Evolutionary conservation across 202 grass and related monocot genomes (phyloP).

Genomic region (Dendrocalamus latiflorus): DNA sequence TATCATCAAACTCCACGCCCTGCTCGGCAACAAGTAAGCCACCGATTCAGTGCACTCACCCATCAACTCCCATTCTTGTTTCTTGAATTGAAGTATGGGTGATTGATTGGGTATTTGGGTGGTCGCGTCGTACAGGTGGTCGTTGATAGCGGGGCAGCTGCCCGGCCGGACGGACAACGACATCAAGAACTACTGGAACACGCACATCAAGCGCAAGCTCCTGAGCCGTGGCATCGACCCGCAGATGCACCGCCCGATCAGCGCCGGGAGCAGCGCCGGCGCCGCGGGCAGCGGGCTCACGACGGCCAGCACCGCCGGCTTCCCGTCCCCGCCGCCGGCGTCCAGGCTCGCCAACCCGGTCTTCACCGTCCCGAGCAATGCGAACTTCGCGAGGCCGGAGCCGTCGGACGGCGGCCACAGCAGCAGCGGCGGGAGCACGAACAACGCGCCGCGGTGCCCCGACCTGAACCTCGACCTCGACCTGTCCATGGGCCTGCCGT

Average conservation of each 20-base stretch:
- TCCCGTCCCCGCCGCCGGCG: background rate
- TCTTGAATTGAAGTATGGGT: background rate
- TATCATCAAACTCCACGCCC: slow-evolving; percentile 95
- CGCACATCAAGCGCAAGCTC: slow-evolving; percentile 97
- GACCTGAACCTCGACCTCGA: slow-evolving; percentile 86
- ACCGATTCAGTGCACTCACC: background rate
- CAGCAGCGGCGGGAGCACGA: slow-evolving; percentile 60
- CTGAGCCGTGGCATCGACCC: slow-evolving; percentile 76
- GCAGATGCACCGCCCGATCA: slow-evolving; percentile 68
- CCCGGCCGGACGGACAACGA: slow-evolving; percentile 93
- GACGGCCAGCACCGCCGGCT: slow-evolving; percentile 3
- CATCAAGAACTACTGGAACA: slow-evolving; percentile 99
- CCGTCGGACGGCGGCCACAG: slow-evolving; percentile 47
- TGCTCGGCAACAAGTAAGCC: slow-evolving; percentile 91
- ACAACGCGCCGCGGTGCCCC: slow-evolving; percentile 53
- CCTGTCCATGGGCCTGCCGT: slow-evolving; percentile 66
- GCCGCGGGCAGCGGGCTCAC: slow-evolving; percentile 28
- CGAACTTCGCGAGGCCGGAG: background rate
- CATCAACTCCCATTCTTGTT: background rate
- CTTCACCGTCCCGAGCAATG: slow-evolving; percentile 15
- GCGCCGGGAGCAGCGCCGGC: background rate
- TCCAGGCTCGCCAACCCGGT: background rate
- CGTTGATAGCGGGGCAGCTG: slow-evolving; percentile 78
- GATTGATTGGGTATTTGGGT: background rate
- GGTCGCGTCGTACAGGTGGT: slow-evolving; percentile 56